A percentile compares a stretch with the other conserved stretches of the same genome.
These are phyloP conservation scores for Sutorius australiensis DNA, from an alignment of 768 basidiomycete species.

Conservation along the genomic window DNA sequence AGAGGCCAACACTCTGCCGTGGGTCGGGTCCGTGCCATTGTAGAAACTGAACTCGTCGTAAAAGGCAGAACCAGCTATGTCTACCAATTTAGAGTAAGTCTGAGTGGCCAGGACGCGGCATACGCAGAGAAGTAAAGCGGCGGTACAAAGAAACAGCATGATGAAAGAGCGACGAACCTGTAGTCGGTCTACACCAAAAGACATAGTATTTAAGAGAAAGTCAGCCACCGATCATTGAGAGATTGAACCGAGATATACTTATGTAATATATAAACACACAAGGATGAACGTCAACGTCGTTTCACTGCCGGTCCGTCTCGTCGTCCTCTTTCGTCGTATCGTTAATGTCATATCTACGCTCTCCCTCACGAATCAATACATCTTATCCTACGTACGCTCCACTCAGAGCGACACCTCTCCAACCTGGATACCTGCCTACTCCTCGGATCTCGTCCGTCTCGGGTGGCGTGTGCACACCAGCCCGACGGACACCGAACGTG, in stretches of 20 bases:
- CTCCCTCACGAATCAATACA: constrained; percentile 59
- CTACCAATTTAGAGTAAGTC: constrained; percentile 31
- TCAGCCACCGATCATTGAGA: constrained; percentile 8
- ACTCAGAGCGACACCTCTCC: not conserved
- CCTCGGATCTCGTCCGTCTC: not conserved
- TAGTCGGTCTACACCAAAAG: not conserved
- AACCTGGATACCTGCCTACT: constrained; percentile 15
- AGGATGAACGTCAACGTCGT: constrained; percentile 36
- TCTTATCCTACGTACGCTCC: not conserved
- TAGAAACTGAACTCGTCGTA: constrained; percentile 46
- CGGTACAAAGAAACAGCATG: constrained; percentile 7
- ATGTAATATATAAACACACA: too few relatives aligned
- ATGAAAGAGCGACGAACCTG: constrained; percentile 7
- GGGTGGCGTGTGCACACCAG: not conserved
- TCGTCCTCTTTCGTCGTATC: constrained; percentile 58
- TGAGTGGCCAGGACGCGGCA: not conserved
- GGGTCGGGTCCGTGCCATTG: constrained; percentile 56
- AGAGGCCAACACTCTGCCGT: constrained; percentile 58
- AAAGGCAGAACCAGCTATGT: constrained; percentile 46
- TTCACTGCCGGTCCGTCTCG: constrained; percentile 56
- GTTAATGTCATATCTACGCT: constrained; percentile 65
- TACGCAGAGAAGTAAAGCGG: not conserved
- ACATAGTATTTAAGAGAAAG: not conserved
- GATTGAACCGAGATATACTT: not conserved
- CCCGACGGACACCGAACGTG: not conserved